Evolutionary conservation across 768 basidiomycete species (phyloP).

Genomic region (Cystofilobasidium bisporidii): DNA sequence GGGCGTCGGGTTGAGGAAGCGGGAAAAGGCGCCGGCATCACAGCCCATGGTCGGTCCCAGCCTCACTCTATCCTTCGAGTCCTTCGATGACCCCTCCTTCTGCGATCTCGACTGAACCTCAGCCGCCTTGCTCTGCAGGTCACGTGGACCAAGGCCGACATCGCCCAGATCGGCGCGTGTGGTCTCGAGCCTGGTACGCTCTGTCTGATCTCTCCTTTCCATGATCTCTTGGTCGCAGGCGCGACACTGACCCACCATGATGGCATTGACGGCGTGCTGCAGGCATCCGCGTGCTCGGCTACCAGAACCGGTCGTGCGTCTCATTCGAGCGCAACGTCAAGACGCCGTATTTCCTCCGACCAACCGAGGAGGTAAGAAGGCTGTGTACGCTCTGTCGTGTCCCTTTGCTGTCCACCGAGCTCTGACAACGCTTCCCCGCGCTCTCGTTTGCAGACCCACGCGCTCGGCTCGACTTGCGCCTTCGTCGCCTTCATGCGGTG

Average conservation of each 20-base stretch:
- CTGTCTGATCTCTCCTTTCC: not conserved
- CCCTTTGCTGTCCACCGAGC: not conserved
- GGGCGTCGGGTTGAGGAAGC: not conserved
- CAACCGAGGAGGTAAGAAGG: constrained; percentile 66
- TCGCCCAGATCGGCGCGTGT: not conserved
- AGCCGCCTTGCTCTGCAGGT: constrained; percentile 4
- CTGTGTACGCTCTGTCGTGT: not conserved
- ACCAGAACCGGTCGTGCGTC: constrained; percentile 63
- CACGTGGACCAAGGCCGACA: constrained; percentile 8
- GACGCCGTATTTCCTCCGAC: constrained; percentile 83
- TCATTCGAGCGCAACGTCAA: constrained; percentile 82
- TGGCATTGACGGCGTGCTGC: too few relatives aligned
- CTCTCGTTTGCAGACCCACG: constrained; percentile 54
- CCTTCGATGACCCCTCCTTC: too few relatives aligned
- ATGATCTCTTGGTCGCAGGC: too few relatives aligned
- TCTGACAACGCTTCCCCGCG: constrained; percentile 16
- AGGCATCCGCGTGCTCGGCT: constrained; percentile 88
- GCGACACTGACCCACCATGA: too few relatives aligned
- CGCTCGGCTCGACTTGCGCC: constrained; percentile 75
- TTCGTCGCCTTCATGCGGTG: constrained; percentile 78
- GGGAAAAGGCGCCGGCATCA: not conserved
- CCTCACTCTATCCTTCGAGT: too few relatives aligned
- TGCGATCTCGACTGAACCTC: too few relatives aligned
- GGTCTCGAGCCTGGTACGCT: constrained; percentile 13
- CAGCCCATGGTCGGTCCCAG: not conserved